phyloP scores from a whole-genome alignment of 2,329 filamentous ascomycete species.

The Falciphora oryzae region DNA sequence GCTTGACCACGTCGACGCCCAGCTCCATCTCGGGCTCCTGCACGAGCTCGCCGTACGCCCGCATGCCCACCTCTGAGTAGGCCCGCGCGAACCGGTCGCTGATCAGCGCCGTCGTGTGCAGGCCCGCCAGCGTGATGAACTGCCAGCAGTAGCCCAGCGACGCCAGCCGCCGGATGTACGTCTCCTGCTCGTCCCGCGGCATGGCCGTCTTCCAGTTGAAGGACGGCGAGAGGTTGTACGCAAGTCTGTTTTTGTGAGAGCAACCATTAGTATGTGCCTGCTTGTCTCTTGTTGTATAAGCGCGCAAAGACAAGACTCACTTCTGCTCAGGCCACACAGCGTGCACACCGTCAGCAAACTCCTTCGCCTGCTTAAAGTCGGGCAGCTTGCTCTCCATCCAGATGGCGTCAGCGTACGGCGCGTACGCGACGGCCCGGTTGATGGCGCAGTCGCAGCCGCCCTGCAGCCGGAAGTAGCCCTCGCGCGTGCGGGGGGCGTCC shows the following conservation, averaged over 20 bases:
- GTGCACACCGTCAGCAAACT: constrained; percentile 91
- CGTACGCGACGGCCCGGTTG: constrained; percentile 86
- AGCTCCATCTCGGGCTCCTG: constrained; percentile 95
- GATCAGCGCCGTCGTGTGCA: constrained; percentile 93
- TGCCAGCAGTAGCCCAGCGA: constrained; percentile 97
- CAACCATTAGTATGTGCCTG: background rate
- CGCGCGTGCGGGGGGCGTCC: constrained; percentile 86
- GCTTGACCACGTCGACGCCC: constrained; percentile 90
- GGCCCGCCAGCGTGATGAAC: constrained; percentile 97
- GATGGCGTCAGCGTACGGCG: constrained; percentile 89
- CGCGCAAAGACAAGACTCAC: constrained; percentile 44
- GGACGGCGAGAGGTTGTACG: constrained; percentile 96
- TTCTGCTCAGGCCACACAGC: constrained; percentile 95
- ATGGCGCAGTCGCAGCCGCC: constrained; percentile 88
- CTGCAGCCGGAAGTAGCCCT: constrained; percentile 91
- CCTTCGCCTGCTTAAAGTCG: constrained; percentile 82
- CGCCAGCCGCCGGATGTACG: constrained; percentile 88
- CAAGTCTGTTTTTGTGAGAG: constrained; percentile 52
- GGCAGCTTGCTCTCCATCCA: constrained; percentile 99
- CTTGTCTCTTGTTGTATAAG: too few relatives aligned
- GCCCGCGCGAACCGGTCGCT: constrained; percentile 81
- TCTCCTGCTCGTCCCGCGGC: constrained; percentile 87
- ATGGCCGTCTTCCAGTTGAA: constrained; percentile 99
- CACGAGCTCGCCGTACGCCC: constrained; percentile 92
- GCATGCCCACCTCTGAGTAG: constrained; percentile 80